Base-by-base conservation (phyloP, 2,329 filamentous ascomycete species). In the Calonectria hawksworthii region DNA sequence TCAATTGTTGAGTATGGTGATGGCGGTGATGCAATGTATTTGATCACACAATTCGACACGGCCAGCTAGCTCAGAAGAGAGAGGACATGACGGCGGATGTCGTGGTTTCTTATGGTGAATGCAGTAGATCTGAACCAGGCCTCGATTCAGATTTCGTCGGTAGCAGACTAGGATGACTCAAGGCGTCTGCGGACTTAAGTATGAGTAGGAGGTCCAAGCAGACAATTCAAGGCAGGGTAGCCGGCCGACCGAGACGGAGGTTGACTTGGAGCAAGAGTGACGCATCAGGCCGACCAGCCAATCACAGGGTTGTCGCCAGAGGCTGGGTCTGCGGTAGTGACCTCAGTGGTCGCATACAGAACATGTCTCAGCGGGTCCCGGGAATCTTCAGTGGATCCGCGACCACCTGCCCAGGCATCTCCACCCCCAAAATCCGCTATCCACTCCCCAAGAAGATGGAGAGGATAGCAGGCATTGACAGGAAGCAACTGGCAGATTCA, bases 221-320 rank as follows among this genome's bases (percentile, higher is more conserved):
- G 44, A 32, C 38, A 21, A 36, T 67, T 30, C 47, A 68, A 65
- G 41, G 54, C 23, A 67, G 41, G 68, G 70, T 36, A 59, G 56
- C 61, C 38, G 26, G 65, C 65, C 69, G 75, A 72, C 72, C 70
- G 70, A 76, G 65, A 72, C 50, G 67, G 70, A 69, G 68, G 59
- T 41, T 63, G 56, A 63, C 56, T 38, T 63, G 41, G 30, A 44
- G 32, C 77, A 80, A 72, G 78, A 78, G 76, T 81, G 80, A 81
- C 80, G 75, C 80, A 81, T 80, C 80, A 75, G 77, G 77, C 73
- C 66, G 77, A 67, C 51, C 47, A 56, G 34, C 80, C 80, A 81
- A 81, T 81, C 80, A 81, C 28, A 59, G 50, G 52, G 71, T 63
- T 10, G 54, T 63, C 41, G 69, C 64, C 41, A 74, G 72, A 78